These are phyloP conservation scores for Arthrinium phaeospermum DNA, from an alignment of 2,329 filamentous ascomycete genomes.

Conservation along the genomic window DNA sequence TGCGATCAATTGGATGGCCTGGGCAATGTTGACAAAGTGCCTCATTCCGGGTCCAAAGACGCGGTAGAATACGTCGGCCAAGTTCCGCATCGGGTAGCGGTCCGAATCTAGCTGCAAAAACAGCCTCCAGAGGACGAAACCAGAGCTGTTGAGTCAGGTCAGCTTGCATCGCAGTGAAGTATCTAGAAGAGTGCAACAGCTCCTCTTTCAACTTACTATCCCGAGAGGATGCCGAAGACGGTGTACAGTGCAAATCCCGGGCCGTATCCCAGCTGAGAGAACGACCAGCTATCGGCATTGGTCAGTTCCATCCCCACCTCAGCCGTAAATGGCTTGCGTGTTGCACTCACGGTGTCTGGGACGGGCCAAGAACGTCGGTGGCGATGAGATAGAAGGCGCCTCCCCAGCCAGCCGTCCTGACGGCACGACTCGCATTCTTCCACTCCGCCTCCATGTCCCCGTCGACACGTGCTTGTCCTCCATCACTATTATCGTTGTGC, in stretches of 20 bases:
- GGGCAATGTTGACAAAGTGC: constrained; percentile 53
- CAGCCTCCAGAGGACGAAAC: constrained; percentile 51
- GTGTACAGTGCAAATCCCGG: constrained; percentile 53
- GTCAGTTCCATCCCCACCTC: not conserved
- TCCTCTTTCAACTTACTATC: constrained; percentile 31
- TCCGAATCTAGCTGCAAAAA: constrained; percentile 54
- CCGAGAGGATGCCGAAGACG: constrained; percentile 47
- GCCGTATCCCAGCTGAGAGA: constrained; percentile 45
- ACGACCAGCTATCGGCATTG: constrained; percentile 13
- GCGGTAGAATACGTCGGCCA: constrained; percentile 55
- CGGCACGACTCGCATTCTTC: constrained; percentile 50
- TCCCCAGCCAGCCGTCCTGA: constrained; percentile 52
- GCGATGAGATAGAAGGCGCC: constrained; percentile 56
- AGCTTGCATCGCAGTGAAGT: not conserved
- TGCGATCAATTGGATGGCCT: constrained; percentile 54
- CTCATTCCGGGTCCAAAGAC: constrained; percentile 51
- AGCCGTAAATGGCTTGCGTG: not conserved
- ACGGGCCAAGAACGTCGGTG: constrained; percentile 53
- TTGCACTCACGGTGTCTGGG: constrained; percentile 40
- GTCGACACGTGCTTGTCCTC: not conserved
- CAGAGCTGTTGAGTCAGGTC: constrained; percentile 36
- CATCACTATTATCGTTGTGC: not conserved
- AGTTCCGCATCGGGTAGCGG: constrained; percentile 51
- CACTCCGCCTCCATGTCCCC: constrained; percentile 49
- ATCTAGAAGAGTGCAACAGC: not conserved